A percentile compares a stretch with the other conserved stretches of the same genome.
Conservation (phyloP, 768 basidiomycete genomes). For the Butyriboletus loyo region DNA sequence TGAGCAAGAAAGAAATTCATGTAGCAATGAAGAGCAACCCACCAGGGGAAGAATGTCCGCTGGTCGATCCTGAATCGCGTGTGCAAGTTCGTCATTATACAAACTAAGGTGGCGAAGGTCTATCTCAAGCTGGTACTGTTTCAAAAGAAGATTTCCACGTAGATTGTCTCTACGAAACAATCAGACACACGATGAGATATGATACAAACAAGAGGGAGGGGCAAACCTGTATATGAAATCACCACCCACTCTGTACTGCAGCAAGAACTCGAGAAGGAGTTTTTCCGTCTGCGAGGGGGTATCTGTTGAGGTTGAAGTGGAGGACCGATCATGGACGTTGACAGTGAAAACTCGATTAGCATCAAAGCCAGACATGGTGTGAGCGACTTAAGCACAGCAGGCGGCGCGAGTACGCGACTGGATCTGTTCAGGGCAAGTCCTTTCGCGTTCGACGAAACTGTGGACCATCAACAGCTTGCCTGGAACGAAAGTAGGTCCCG, state of each 20-base stretch:
- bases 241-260: conserved; percentile 83
- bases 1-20: not conserved
- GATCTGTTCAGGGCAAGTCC: conserved; percentile 25
- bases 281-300: conserved; percentile 79
- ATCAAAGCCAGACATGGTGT: conserved; percentile 83
- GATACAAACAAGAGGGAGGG: not conserved
- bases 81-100: conserved; percentile 93
- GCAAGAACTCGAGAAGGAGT: conserved; percentile 79
- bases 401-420: conserved; percentile 9
- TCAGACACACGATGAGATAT: not conserved
- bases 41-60: conserved; percentile 88
- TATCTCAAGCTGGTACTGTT: conserved; percentile 84
- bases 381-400: not conserved
- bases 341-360: conserved; percentile 78
- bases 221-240: conserved; percentile 88
- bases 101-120: conserved; percentile 75
- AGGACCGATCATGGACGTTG: conserved; percentile 61
- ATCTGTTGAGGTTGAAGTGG: conserved; percentile 57
- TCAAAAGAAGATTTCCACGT: conserved; percentile 83
- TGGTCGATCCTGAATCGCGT: conserved; percentile 85
- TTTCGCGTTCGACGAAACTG: conserved; percentile 24
- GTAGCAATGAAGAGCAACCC: conserved; percentile 22
- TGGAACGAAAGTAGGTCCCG: conserved; percentile 10
- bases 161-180: conserved; percentile 65
- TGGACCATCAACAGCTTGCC: not conserved